Conservation (phyloP, 371 early-diverging fungal species). For the Batrachochytrium dendrobatidis region DNA sequence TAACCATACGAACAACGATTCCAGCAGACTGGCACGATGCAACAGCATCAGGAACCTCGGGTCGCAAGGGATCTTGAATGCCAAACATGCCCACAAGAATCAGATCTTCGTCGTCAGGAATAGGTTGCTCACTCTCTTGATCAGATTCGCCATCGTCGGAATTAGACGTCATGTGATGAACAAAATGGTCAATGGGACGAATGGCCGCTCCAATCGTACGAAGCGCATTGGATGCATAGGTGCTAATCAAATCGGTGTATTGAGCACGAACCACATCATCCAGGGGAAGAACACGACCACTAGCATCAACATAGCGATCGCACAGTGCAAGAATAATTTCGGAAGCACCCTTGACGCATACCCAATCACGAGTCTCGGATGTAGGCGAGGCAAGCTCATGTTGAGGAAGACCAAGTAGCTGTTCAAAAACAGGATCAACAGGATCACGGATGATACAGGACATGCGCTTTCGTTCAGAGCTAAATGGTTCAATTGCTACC, state of each 20-base stretch:
- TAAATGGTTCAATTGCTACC: conserved; percentile 67
- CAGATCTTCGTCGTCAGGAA: conserved; percentile 43
- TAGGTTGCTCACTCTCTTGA: conserved; percentile 30
- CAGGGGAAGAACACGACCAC: conserved; percentile 35
- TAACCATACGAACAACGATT: conserved; percentile 87
- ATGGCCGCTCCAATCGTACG: conserved; percentile 70
- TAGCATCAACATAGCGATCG: conserved; percentile 14
- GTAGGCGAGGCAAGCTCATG: too few relatives aligned
- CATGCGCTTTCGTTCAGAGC: conserved; percentile 82
- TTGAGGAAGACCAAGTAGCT: conserved; percentile 86
- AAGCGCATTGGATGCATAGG: conserved; percentile 75
- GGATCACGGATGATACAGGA: conserved; percentile 43
- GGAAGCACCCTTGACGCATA: conserved; percentile 74
- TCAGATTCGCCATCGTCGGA: conserved; percentile 17
- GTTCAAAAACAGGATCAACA: conserved; percentile 14
- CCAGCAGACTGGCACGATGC: conserved; percentile 75
- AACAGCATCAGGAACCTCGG: conserved; percentile 78
- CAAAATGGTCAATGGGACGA: conserved; percentile 9
- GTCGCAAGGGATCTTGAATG: conserved; percentile 86
- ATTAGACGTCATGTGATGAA: conserved; percentile 26
- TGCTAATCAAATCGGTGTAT: conserved; percentile 54
- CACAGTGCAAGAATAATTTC: conserved; percentile 62
- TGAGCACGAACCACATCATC: conserved; percentile 39
- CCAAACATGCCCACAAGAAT: conserved; percentile 76
- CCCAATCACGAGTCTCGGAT: conserved; percentile 54